These are phyloP conservation scores for Trifolium dubium DNA, from an alignment of 306 rosid species.

Conservation along the genomic window DNA sequence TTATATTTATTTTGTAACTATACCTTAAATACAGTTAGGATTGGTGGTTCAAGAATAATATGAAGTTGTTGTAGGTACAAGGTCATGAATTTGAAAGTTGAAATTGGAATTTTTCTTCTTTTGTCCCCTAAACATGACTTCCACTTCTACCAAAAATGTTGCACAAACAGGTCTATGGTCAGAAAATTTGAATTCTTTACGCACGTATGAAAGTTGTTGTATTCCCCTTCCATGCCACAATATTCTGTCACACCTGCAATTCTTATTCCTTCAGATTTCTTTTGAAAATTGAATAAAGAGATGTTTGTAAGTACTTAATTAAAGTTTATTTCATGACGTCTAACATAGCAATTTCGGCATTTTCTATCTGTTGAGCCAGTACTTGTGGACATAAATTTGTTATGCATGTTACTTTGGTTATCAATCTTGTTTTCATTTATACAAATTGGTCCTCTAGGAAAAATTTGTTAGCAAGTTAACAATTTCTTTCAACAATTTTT, in stretches of 20 bases:
- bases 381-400: too few relatives aligned
- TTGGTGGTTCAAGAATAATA: constrained; percentile 42
- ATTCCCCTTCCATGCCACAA: constrained; percentile 91
- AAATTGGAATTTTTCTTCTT: constrained; percentile 53
- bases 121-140: constrained; percentile 48
- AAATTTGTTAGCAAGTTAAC: too few relatives aligned
- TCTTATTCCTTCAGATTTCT: constrained; percentile 33
- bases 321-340: too few relatives aligned
- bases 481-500: not conserved
- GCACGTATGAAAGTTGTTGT: constrained; percentile 63
- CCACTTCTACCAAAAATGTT: constrained; percentile 68
- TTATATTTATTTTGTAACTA: not conserved
- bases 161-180: constrained; percentile 94
- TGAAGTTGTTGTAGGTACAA: constrained; percentile 52
- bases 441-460: not conserved
- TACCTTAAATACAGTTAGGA: constrained; percentile 1
- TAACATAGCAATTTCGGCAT: too few relatives aligned
- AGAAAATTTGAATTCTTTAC: constrained; percentile 77
- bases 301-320: too few relatives aligned
- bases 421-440: not conserved
- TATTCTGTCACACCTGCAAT: constrained; percentile 93
- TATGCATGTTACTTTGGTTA: not conserved
- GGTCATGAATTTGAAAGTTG: constrained; percentile 58
- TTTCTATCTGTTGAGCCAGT: too few relatives aligned
- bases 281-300: not conserved